Evolutionary conservation across 2,329 filamentous ascomycete species (phyloP), one percentile per base, ranked within the genome.

Genomic region (Fusarium sulawesiense): DNA sequence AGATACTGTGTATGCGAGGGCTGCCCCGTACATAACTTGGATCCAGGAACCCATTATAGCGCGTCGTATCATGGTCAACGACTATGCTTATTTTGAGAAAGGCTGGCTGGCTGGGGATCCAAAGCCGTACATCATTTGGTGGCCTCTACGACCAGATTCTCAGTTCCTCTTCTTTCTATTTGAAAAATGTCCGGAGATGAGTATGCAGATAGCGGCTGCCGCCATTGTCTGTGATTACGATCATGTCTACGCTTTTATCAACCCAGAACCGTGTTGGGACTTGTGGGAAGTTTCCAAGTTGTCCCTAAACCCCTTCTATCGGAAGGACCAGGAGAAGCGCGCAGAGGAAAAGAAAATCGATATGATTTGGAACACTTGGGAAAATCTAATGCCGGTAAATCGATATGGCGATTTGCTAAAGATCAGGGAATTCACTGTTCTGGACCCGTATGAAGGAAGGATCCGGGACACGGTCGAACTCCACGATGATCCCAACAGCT

Each of bases 121-220:
- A 12, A n/a, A 37, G 34, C 34, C 34, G 6, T 37, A 37, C 12
- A 37, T 37, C 6, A 37, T 37, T 1, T 37, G 34, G 34, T 37
- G 34, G 34, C 34, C 34, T n/a, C 18, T 37, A 12, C 34, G 18
- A 37, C 34, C 34, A 7, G 34, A 37, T 37, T 5, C 34, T n/a
- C 5, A n/a, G 7, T 37, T 37, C 10, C 18, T 37, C 0, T 1
- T 7, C 34, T 37, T 12, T n/a, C 3, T 37, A 3, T n/a, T 37
- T 4, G 18, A 37, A 37, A 37, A 6, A n/a, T 37, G 34, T n/a
- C 34, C 34, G 0, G 34, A 37, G 18, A 37, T 37, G 3, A n/a
- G 0, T 0, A 37, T 37, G 34, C 3, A 37, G 0, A 37, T n/a
- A 37, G 34, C 34, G 18, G 34, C 34, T 37, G 34, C 34, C 1